Evolutionary conservation across 371 early-diverging fungal genomes (phyloP).

Genomic region (Apophysomyces elegans): DNA sequence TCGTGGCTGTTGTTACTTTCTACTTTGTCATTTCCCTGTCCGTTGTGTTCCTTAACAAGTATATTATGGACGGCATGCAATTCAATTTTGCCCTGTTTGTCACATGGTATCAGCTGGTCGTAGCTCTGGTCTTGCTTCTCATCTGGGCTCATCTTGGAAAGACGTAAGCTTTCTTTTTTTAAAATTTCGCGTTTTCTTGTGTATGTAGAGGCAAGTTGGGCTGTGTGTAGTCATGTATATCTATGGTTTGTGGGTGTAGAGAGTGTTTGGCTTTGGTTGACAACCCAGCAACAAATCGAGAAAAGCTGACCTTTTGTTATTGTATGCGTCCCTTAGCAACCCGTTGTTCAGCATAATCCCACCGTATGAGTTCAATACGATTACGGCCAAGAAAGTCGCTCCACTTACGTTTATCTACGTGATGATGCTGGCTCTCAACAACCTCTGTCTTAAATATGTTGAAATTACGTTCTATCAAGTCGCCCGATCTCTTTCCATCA

Average conservation of each 20-base stretch:
- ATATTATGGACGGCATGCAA: slow-evolving; percentile 66
- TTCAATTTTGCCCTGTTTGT: slow-evolving; percentile 74
- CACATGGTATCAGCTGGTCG: slow-evolving; percentile 72
- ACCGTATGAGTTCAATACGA: slow-evolving; percentile 67
- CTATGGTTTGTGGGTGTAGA: no score
- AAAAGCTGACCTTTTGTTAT: neutral
- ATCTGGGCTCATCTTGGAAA: slow-evolving; percentile 66
- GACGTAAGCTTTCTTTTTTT: slow-evolving; percentile 43
- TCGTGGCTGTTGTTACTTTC: slow-evolving; percentile 64
- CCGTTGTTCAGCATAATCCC: slow-evolving; percentile 68
- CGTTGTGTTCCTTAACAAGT: slow-evolving; percentile 78
- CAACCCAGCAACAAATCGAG: no score
- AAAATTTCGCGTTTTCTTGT: neutral
- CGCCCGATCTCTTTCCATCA: slow-evolving; percentile 72
- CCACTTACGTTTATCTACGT: slow-evolving; percentile 75
- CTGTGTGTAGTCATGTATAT: no score
- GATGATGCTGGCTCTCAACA: slow-evolving; percentile 73
- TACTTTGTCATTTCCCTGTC: slow-evolving; percentile 73
- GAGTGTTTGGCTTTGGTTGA: no score
- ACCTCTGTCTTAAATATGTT: slow-evolving; percentile 71
- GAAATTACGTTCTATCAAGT: slow-evolving; percentile 80
- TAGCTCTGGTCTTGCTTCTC: slow-evolving; percentile 64
- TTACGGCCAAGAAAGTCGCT: slow-evolving; percentile 61
- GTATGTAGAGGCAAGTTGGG: no score
- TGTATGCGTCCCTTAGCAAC: slow-evolving; percentile 34